Evolutionary conservation across 768 basidiomycete species (phyloP).

Genomic region (Lactarius hengduanensis): DNA sequence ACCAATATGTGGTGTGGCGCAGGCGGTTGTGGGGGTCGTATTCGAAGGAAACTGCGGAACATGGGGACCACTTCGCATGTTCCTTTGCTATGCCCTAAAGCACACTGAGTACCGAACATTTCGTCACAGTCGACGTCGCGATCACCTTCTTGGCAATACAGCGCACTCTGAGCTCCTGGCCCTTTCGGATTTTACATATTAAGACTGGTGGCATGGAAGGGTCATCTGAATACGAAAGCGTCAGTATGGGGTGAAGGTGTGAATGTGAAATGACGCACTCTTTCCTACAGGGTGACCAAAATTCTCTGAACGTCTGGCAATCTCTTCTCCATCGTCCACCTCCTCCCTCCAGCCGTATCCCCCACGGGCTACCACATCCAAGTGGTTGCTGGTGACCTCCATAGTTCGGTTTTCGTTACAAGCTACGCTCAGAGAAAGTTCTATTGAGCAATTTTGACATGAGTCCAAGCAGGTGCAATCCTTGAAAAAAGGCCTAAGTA

Average conservation of each 20-base stretch:
- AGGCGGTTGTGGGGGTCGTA: conserved; percentile 98
- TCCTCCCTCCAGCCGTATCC: conserved; percentile 37
- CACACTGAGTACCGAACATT: conserved; percentile 5
- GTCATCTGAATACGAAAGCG: conserved; percentile 47
- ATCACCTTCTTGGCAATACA: conserved; percentile 94
- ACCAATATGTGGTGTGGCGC: conserved; percentile 95
- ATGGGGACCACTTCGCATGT: conserved; percentile 98
- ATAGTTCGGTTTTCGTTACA: conserved; percentile 71
- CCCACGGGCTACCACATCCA: conserved; percentile 55
- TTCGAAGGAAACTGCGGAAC: conserved; percentile 92
- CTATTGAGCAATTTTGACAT: conserved; percentile 85
- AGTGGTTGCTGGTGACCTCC: conserved; percentile 83
- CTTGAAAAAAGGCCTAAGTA: conserved; percentile 41
- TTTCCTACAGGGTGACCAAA: conserved; percentile 88
- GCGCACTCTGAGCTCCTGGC: conserved; percentile 81
- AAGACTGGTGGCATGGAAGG: conserved; percentile 65
- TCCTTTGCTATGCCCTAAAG: conserved; percentile 95
- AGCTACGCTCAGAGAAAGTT: conserved; percentile 70
- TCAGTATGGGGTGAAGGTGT: conserved; percentile 11
- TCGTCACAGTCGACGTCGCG: background rate
- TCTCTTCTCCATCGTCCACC: conserved; percentile 61
- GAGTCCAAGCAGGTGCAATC: conserved; percentile 88
- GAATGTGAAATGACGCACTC: conserved; percentile 45
- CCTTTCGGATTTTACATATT: conserved; percentile 89
- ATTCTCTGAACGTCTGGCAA: conserved; percentile 66